Conservation (phyloP, 1,284 basidiomycete genomes). For the Ganoderma boninense region DNA sequence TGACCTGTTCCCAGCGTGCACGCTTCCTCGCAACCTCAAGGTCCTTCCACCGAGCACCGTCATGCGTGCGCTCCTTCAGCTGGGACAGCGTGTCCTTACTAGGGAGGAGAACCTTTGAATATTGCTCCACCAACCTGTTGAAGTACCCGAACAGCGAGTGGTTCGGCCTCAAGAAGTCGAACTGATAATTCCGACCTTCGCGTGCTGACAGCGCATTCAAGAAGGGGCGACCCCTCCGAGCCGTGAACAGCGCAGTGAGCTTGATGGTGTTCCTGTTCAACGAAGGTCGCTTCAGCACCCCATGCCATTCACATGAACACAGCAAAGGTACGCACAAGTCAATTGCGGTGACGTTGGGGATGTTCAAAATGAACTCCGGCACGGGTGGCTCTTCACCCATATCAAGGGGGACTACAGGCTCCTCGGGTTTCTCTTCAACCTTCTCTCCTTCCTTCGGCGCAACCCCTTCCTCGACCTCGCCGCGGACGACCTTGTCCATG, state of each 20-base stretch:
- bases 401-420: conserved; percentile 50
- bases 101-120: conserved; percentile 91
- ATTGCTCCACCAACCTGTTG: conserved; percentile 97
- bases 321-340: conserved; percentile 76
- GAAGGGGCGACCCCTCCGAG: conserved; percentile 90
- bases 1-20: conserved; percentile 89
- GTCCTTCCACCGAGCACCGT: conserved; percentile 76
- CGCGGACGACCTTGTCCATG: conserved; percentile 79
- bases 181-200: conserved; percentile 96
- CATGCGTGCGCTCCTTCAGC: conserved; percentile 69
- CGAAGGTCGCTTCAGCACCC: conserved; percentile 30
- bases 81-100: conserved; percentile 77
- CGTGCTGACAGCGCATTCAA: conserved; percentile 85
- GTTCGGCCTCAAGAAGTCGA: conserved; percentile 95
- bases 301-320: background rate
- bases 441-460: conserved; percentile 51
- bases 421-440: conserved; percentile 45
- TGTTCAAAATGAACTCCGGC: conserved; percentile 87
- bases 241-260: conserved; percentile 95
- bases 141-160: conserved; percentile 98
- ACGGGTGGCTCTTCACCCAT: conserved; percentile 83
- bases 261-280: conserved; percentile 84
- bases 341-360: conserved; percentile 90
- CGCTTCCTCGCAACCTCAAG: conserved; percentile 82
- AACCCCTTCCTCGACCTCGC: conserved; percentile 75